phyloP scores from a whole-genome alignment of 768 basidiomycete species.

The Cystobasidium tubakii region DNA sequence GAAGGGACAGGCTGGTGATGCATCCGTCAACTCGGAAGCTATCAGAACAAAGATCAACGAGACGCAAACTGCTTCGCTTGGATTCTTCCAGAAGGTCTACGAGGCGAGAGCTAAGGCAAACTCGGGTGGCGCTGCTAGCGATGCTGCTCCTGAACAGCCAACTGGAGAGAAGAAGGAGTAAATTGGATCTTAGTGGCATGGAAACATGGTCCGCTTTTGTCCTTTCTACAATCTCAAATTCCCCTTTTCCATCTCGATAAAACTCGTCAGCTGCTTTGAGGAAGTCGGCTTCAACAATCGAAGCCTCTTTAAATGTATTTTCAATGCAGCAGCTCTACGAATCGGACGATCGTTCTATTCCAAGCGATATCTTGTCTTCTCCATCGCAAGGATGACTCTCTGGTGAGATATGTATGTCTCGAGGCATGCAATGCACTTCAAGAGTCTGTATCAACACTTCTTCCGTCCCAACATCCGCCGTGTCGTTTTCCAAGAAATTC shows the following conservation, averaged over 20 bases:
- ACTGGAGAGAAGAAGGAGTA: slow-evolving; percentile 68
- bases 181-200: neutral
- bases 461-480: neutral
- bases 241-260: too few species aligned
- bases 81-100: slow-evolving; percentile 69
- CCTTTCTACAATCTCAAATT: too few species aligned
- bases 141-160: slow-evolving; percentile 53
- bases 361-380: too few species aligned
- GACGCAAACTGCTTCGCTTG: slow-evolving; percentile 88
- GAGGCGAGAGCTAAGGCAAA: slow-evolving; percentile 83
- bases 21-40: slow-evolving; percentile 68
- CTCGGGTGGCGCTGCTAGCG: slow-evolving; percentile 55
- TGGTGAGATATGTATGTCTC: too few species aligned
- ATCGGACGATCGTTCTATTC: too few species aligned
- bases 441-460: neutral
- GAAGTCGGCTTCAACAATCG: too few species aligned
- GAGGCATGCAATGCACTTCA: too few species aligned
- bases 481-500: too few species aligned
- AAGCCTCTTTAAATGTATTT: too few species aligned
- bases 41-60: slow-evolving; percentile 90
- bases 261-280: too few species aligned
- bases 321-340: too few species aligned
- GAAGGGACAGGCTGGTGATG: slow-evolving; percentile 84
- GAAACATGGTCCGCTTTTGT: too few species aligned
- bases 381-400: neutral